These are phyloP conservation scores for Alternaria tenuissima DNA, from an alignment of 2,329 filamentous ascomycete species.

Conservation along the genomic window DNA sequence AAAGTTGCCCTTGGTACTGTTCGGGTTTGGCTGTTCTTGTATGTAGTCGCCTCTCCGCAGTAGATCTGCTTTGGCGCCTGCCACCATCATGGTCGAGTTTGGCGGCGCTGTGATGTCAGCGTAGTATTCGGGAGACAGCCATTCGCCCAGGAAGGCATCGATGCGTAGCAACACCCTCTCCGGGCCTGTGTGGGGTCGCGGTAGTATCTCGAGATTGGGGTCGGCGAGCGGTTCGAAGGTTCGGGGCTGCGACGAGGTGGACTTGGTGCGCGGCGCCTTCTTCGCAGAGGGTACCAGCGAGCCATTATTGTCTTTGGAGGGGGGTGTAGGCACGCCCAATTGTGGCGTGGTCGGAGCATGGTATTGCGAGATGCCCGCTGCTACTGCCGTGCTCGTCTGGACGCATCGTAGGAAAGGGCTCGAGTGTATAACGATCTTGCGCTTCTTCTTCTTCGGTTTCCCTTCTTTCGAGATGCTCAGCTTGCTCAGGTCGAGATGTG, in stretches of 20 bases:
- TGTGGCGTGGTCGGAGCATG: constrained; percentile 49
- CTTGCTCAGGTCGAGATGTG: constrained; percentile 33
- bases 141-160: constrained; percentile 94
- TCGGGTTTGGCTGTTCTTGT: constrained; percentile 53
- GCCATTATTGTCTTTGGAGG: constrained; percentile 27
- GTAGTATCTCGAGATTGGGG: constrained; percentile 45
- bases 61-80: constrained; percentile 85
- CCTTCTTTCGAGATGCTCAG: constrained; percentile 25
- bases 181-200: constrained; percentile 46
- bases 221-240: constrained; percentile 48
- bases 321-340: constrained; percentile 30
- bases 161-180: constrained; percentile 68
- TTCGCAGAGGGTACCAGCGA: constrained; percentile 20
- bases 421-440: constrained; percentile 85
- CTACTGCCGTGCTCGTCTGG: constrained; percentile 89
- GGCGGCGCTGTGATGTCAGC: constrained; percentile 91
- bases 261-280: constrained; percentile 23
- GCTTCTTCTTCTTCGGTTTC: constrained; percentile 61
- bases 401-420: constrained; percentile 95
- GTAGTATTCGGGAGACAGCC: constrained; percentile 93
- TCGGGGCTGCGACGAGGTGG: constrained; percentile 32
- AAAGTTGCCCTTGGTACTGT: constrained; percentile 58
- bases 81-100: constrained; percentile 84
- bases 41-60: constrained; percentile 75
- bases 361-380: constrained; percentile 79